Percentiles rank a stretch among this genome's conserved stretches.
phyloP scores from a whole-genome alignment of 148 eudicot species.

The Suaeda aralocaspica region DNA sequence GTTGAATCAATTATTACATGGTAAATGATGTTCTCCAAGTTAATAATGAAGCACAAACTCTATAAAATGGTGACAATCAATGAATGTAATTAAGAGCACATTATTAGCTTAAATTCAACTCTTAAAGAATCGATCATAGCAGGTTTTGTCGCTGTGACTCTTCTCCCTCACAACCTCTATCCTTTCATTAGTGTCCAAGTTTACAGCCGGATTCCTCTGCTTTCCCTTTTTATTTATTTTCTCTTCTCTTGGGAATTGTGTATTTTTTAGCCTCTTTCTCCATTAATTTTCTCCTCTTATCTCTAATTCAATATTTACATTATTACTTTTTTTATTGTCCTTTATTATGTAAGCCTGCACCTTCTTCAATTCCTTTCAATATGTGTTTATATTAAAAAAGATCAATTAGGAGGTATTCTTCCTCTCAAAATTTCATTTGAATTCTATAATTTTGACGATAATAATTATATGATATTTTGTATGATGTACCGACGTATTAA shows the following conservation, averaged over 20 bases:
- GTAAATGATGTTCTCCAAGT: too few species aligned
- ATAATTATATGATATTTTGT: too few species aligned
- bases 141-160: slow-evolving; percentile 42
- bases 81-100: slow-evolving; percentile 29
- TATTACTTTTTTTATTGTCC: too few species aligned
- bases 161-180: background rate
- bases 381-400: too few species aligned
- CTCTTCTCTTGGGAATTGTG: slow-evolving; percentile 37
- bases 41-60: slow-evolving; percentile 2
- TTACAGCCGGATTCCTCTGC: slow-evolving; percentile 60
- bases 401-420: too few species aligned
- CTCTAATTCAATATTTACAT: background rate
- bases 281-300: background rate
- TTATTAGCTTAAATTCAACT: slow-evolving; percentile 32
- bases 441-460: too few species aligned
- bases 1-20: too few species aligned
- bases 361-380: too few species aligned
- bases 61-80: background rate
- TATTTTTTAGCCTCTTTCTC: slow-evolving; percentile 17
- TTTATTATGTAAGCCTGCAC: too few species aligned
- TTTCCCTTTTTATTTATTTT: slow-evolving; percentile 5
- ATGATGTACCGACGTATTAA: too few species aligned
- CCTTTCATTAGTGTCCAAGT: slow-evolving; percentile 45
- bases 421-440: too few species aligned
- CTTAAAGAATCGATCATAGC: slow-evolving; percentile 39